Conservation (phyloP, 768 basidiomycete species). For the Lactarius sp. region DNA sequence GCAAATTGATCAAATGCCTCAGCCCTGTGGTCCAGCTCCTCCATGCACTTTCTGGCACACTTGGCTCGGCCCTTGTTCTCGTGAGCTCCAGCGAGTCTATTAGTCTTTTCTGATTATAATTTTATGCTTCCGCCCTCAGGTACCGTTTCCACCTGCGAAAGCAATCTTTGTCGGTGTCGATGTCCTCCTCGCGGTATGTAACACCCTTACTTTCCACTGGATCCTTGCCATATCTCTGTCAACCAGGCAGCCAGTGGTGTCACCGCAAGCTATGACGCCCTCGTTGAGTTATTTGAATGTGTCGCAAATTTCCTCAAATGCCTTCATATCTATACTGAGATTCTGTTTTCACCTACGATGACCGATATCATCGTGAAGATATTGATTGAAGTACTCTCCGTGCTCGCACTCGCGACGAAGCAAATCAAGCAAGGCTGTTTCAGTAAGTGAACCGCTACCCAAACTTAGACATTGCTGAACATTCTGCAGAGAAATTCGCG, state of each 20-base stretch:
- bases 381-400: background rate
- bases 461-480: background rate
- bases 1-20: background rate
- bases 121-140: too few relatives aligned
- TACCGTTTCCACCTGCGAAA: too few relatives aligned
- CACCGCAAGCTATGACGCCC: background rate
- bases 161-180: too few relatives aligned
- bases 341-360: background rate
- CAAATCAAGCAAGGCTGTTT: background rate
- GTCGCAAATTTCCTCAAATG: background rate
- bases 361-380: background rate
- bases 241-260: background rate
- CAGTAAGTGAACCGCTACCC: background rate
- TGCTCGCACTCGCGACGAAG: background rate
- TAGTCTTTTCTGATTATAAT: too few relatives aligned
- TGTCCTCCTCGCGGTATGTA: too few relatives aligned
- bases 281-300: too few relatives aligned
- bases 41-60: too few relatives aligned
- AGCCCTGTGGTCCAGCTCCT: too few relatives aligned
- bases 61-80: too few relatives aligned
- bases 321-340: background rate
- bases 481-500: background rate
- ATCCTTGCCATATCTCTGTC: too few relatives aligned
- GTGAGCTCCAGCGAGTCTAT: too few relatives aligned
- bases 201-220: too few relatives aligned